Conservation (phyloP, 2,329 filamentous ascomycete genomes). For the Pseudogymnoascus sp. region DNA sequence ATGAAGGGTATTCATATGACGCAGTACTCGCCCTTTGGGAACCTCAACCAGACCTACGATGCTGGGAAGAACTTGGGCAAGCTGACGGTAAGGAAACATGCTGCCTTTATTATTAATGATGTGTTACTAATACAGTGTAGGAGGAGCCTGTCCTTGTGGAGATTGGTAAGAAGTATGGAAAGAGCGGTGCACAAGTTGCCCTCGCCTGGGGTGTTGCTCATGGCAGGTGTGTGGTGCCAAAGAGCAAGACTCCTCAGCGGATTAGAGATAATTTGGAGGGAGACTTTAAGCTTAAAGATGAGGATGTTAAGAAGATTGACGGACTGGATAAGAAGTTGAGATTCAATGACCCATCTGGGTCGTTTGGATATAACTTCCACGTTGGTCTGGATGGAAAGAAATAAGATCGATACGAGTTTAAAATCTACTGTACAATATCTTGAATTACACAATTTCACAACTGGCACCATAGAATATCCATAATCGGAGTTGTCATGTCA, state of each 20-base stretch:
- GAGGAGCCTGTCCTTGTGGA: conserved; percentile 48
- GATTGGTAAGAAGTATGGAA: conserved; percentile 47
- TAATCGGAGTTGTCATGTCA: not conserved
- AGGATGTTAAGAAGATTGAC: conserved; percentile 47
- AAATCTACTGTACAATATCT: not conserved
- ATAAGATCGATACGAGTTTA: not conserved
- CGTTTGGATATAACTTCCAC: conserved; percentile 53
- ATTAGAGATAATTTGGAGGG: conserved; percentile 58
- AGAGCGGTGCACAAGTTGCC: conserved; percentile 50
- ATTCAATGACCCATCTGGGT: conserved; percentile 52
- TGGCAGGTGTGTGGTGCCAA: conserved; percentile 56
- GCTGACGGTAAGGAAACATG: conserved; percentile 21
- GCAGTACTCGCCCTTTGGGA: conserved; percentile 47
- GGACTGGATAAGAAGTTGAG: conserved; percentile 52
- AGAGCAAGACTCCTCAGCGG: conserved; percentile 51
- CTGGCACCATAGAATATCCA: not conserved
- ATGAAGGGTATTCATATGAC: conserved; percentile 37
- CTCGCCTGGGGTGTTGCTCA: conserved; percentile 52
- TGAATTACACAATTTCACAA: not conserved
- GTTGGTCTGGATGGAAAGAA: conserved; percentile 51
- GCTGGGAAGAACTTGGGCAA: conserved; percentile 48
- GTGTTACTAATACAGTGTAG: conserved; percentile 11
- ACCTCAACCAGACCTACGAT: conserved; percentile 55
- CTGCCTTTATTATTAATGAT: not conserved
- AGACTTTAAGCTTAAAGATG: conserved; percentile 51